Base-by-base conservation (phyloP, 164 flowering plant genomes). In the Nymphaea colorata region DNA sequence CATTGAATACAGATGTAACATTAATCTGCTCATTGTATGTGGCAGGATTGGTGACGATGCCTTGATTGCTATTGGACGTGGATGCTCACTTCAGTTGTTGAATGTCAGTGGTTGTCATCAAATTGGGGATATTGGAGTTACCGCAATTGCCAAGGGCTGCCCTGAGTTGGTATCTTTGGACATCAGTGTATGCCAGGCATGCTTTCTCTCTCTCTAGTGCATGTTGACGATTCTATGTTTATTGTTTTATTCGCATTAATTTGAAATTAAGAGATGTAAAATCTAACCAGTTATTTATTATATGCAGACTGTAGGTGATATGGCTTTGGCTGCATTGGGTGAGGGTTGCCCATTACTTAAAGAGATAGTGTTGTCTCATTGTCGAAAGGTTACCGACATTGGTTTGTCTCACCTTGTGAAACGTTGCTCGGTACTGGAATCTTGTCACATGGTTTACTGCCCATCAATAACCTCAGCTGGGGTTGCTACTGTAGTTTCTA, bases 21-120 rank as follows among this genome's bases (percentile, higher is more conserved):
- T 51, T 51, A 51, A 51, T 4, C 12, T 15, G 14, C 57, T 51
- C 8, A 5, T 51, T 15, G 4, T 51, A 10, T 15, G 14, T 51
- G 8, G 67, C 76, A 93, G 98, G 84, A 86, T 93, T 61, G 94
- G 98, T 42, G 90, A 93, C 79, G 87, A 80, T 73, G 97, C 93
- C 67, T 85, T 91, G 65, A 76, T 86, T 76, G 86, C 98, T 65
- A 75, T 93, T 65, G 95, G 87, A 66, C 76, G 79, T 72, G 89
- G 97, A 61, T 87, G 93, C 78, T 77, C 94, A 66, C 79, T 91
- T 11, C 81, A 70, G 6, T 75, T 82, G 68, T 77, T 93, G 71
- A 91, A 89, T 83, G 91, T 93, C 55, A 88, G 97, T 81, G 98
- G 97, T 61, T 91, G 98, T 69, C 81, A 85, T 68, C 84, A 76